A percentile compares a stretch with the other conserved stretches of the same genome.
phyloP scores from a whole-genome alignment of 2,329 filamentous ascomycete genomes.

The Colletotrichum karsti region DNA sequence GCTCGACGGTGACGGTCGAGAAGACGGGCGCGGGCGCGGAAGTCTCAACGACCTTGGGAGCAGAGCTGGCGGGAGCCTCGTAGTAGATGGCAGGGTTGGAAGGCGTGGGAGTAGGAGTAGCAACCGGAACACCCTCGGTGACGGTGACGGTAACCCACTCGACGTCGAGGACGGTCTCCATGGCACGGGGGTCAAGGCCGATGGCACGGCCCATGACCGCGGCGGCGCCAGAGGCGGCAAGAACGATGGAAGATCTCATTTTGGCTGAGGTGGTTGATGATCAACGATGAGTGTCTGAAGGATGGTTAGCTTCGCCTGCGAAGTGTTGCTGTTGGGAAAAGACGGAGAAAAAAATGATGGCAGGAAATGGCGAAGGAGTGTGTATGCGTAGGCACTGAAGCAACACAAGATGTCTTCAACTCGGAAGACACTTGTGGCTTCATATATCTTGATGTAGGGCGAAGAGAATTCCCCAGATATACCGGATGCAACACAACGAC shows the following conservation, averaged over 20 bases:
- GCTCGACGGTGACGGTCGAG: constrained; percentile 21
- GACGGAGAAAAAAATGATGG: background rate
- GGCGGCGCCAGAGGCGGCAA: constrained; percentile 54
- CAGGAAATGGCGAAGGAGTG: background rate
- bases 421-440: background rate
- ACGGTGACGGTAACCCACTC: constrained; percentile 55
- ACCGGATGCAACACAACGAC: background rate
- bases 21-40: constrained; percentile 21
- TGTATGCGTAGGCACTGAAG: background rate
- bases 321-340: constrained; percentile 1
- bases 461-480: background rate
- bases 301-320: constrained; percentile 30
- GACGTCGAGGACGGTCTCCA: constrained; percentile 50
- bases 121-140: constrained; percentile 39
- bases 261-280: constrained; percentile 34
- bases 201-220: constrained; percentile 55
- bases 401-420: background rate
- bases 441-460: constrained; percentile 1
- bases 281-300: constrained; percentile 22
- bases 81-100: constrained; percentile 14
- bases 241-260: constrained; percentile 60
- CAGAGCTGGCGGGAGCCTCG: constrained; percentile 25
- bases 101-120: constrained; percentile 33
- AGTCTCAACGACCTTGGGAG: constrained; percentile 2
- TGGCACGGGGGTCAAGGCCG: constrained; percentile 41